Evolutionary conservation across 2,329 filamentous ascomycete genomes (phyloP).

Genomic region (Fusarium haematococcum): DNA sequence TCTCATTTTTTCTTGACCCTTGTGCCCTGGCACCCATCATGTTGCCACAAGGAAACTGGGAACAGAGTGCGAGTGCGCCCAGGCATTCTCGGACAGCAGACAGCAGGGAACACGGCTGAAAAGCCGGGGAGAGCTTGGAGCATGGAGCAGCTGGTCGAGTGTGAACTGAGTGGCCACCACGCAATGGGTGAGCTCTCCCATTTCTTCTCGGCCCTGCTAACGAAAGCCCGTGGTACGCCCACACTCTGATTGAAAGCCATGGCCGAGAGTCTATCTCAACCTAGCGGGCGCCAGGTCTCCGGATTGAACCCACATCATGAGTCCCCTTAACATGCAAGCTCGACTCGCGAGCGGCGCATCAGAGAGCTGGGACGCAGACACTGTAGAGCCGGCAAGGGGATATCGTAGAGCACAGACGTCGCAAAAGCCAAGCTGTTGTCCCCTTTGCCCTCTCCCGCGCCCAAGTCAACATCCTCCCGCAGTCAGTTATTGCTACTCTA

Average conservation of each 20-base stretch:
- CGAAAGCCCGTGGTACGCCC: conserved; percentile 7
- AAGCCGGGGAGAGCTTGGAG: conserved; percentile 33
- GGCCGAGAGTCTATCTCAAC: conserved; percentile 28
- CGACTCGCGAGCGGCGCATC: not conserved
- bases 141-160: conserved; percentile 1
- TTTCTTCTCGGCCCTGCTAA: conserved; percentile 6
- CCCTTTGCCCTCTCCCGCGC: not conserved
- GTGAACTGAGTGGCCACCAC: conserved; percentile 10
- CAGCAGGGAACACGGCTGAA: conserved; percentile 27
- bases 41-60: conserved; percentile 17
- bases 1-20: not conserved
- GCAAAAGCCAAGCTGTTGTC: not conserved
- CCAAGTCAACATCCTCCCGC: conserved; percentile 1
- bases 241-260: conserved; percentile 23
- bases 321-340: not conserved
- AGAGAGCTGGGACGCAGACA: not conserved
- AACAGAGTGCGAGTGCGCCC: conserved; percentile 27
- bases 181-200: not conserved
- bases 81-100: not conserved
- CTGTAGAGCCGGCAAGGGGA: not conserved
- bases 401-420: not conserved
- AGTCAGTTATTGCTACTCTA: conserved; percentile 17
- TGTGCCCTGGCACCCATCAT: not conserved
- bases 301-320: not conserved
- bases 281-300: conserved; percentile 10